Percentiles rank a stretch among this genome's conserved stretches.
phyloP scores from a whole-genome alignment of 208 protist species.

The Vickermania spadyakhi region DNA sequence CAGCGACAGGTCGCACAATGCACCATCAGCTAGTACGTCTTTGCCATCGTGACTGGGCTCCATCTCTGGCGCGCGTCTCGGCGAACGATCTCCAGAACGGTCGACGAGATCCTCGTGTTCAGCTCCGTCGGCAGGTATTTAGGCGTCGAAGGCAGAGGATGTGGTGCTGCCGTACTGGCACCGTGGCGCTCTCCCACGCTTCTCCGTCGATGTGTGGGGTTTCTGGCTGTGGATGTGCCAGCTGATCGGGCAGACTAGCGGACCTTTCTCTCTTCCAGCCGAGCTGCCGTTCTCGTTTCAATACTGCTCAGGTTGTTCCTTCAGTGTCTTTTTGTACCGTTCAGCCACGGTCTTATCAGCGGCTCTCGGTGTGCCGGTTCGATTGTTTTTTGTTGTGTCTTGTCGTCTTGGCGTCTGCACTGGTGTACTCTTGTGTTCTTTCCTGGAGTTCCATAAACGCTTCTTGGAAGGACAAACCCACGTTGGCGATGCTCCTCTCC shows the following conservation, averaged over 20 bases:
- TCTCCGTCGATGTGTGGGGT: slow-evolving; percentile 1
- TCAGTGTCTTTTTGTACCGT: too few relatives aligned
- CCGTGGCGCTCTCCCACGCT: not conserved
- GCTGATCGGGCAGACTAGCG: not conserved
- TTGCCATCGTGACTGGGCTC: not conserved
- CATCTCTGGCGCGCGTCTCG: slow-evolving; percentile 1
- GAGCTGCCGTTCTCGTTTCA: not conserved
- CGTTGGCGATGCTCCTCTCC: too few relatives aligned
- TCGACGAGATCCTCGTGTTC: not conserved
- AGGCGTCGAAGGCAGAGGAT: not conserved
- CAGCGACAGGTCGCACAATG: not conserved
- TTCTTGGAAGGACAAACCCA: too few relatives aligned
- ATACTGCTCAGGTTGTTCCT: slow-evolving; percentile 1
- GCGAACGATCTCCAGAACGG: not conserved
- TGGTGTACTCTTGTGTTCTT: too few relatives aligned
- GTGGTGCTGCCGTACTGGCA: not conserved
- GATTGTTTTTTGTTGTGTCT: too few relatives aligned
- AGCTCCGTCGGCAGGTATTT: not conserved
- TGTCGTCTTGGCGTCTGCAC: too few relatives aligned
- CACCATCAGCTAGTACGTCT: not conserved
- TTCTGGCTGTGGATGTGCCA: not conserved
- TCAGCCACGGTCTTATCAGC: too few relatives aligned
- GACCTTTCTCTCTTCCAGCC: not conserved
- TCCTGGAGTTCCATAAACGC: too few relatives aligned
- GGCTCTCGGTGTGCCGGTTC: too few relatives aligned